These are phyloP conservation scores for Diplogelasinospora grovesii DNA, from an alignment of 495 filamentous ascomycete genomes.

Conservation along the genomic window DNA sequence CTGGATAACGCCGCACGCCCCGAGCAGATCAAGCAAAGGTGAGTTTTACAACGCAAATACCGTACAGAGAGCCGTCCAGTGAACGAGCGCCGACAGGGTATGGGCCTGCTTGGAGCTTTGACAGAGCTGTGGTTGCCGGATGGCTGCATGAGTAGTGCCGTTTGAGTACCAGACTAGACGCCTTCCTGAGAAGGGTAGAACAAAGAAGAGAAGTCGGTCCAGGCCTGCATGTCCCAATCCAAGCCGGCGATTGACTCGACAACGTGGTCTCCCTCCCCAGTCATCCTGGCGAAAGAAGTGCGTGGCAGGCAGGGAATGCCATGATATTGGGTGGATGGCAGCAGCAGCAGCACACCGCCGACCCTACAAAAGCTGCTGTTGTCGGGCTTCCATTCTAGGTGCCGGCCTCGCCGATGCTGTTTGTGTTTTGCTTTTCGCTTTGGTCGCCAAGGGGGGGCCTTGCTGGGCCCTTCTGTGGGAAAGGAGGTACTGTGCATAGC, in stretches of 20 bases:
- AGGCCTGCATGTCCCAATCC: slow-evolving; percentile 27
- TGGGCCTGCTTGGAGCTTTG: slow-evolving; percentile 40
- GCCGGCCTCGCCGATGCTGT: too few relatives aligned
- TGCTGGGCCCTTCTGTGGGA: slow-evolving; percentile 4
- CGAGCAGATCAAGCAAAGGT: slow-evolving; percentile 35
- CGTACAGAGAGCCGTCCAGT: slow-evolving; percentile 22
- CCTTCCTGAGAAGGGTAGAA: slow-evolving; percentile 33
- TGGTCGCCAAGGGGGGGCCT: too few relatives aligned
- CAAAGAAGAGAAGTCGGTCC: slow-evolving; percentile 36
- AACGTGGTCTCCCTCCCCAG: slow-evolving; percentile 32
- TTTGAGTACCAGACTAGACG: slow-evolving; percentile 28
- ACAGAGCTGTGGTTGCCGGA: slow-evolving; percentile 37
- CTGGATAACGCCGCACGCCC: slow-evolving; percentile 38
- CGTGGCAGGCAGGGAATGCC: too few relatives aligned
- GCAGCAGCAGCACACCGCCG: too few relatives aligned
- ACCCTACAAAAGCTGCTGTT: too few relatives aligned
- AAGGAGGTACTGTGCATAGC: slow-evolving; percentile 32
- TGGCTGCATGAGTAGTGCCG: slow-evolving; percentile 48
- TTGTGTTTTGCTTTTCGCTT: too few relatives aligned
- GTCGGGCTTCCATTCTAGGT: too few relatives aligned
- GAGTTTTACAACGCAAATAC: slow-evolving; percentile 47
- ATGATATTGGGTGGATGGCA: too few relatives aligned
- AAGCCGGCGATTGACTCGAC: slow-evolving; percentile 42
- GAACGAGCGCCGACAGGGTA: slow-evolving; percentile 43
- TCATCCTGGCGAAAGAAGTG: not conserved